Evolutionary conservation across 2,329 filamentous ascomycete species (phyloP).

Genomic region (Trichoderma sp.): DNA sequence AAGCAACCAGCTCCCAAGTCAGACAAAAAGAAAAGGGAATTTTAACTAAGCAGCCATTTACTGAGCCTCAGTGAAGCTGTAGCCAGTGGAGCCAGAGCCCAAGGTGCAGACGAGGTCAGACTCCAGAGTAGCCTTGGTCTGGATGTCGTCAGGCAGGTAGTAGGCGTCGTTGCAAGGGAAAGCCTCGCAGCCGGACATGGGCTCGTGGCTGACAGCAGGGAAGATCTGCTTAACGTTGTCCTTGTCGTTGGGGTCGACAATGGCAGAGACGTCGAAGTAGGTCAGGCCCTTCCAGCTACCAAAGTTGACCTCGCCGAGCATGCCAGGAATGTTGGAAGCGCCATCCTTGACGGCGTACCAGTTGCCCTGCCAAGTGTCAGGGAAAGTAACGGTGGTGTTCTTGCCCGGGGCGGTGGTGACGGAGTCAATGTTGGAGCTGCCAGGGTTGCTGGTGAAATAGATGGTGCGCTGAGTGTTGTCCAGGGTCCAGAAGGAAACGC

Average conservation of each 20-base stretch:
- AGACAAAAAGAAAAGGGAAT: constrained; percentile 1
- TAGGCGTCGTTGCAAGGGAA: constrained; percentile 59
- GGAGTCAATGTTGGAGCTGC: constrained; percentile 39
- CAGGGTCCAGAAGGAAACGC: constrained; percentile 61
- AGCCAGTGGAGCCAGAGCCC: constrained; percentile 39
- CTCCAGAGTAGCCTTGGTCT: constrained; percentile 55
- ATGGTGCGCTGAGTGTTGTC: constrained; percentile 54
- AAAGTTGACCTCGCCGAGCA: constrained; percentile 56
- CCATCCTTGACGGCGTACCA: constrained; percentile 54
- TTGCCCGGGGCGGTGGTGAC: constrained; percentile 43
- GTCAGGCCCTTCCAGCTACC: constrained; percentile 51
- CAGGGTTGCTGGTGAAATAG: constrained; percentile 51
- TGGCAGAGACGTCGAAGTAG: constrained; percentile 62
- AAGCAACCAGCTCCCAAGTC: background rate
- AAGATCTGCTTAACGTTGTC: constrained; percentile 58
- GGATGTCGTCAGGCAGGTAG: constrained; percentile 55
- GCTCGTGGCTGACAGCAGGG: constrained; percentile 42
- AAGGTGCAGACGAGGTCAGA: constrained; percentile 55
- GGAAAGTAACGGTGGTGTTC: constrained; percentile 47
- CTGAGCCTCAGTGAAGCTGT: constrained; percentile 29
- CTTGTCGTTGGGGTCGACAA: constrained; percentile 53
- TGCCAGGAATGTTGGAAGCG: constrained; percentile 46
- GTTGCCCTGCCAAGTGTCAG: constrained; percentile 51
- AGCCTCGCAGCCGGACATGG: constrained; percentile 52
- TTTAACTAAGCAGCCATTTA: constrained; percentile 1